Conservation (phyloP, 257 asterid genomes). For the Agastache rugosa region DNA sequence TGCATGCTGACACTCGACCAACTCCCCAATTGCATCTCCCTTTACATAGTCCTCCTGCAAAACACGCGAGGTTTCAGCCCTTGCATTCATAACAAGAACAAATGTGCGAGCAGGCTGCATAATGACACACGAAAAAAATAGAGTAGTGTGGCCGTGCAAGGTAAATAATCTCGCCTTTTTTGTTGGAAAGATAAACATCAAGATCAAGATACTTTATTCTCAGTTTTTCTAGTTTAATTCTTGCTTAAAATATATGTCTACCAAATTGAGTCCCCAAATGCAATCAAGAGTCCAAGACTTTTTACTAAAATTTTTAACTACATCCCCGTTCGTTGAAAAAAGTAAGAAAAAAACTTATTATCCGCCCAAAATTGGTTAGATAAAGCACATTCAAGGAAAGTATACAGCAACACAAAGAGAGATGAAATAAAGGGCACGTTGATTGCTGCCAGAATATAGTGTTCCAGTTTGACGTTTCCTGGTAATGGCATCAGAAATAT, state of each 20-base stretch:
- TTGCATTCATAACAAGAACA: neutral
- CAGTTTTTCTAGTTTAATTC: neutral
- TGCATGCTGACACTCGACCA: constrained; percentile 71
- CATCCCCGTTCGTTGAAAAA: neutral
- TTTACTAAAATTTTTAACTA: neutral
- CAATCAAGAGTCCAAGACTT: neutral
- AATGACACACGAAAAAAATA: neutral
- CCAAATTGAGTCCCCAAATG: neutral
- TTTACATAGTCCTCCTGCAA: constrained; percentile 77
- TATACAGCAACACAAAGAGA: neutral
- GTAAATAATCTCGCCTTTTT: neutral
- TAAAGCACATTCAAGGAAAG: neutral
- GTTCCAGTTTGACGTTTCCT: too few relatives aligned
- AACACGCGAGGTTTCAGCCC: constrained; percentile 2
- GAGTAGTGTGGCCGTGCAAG: neutral
- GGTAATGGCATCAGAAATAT: neutral
- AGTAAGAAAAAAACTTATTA: neutral
- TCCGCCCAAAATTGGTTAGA: neutral
- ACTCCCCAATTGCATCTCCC: constrained; percentile 74
- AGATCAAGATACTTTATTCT: neutral
- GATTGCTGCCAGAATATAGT: neutral
- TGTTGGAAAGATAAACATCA: neutral
- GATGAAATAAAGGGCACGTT: neutral
- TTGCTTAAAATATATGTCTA: too few relatives aligned
- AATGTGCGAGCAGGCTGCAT: neutral